A percentile compares a stretch with the other conserved stretches of the same genome.
phyloP scores from a whole-genome alignment of 2,329 filamentous ascomycete species.

The Apiospora rasikravindrae region DNA sequence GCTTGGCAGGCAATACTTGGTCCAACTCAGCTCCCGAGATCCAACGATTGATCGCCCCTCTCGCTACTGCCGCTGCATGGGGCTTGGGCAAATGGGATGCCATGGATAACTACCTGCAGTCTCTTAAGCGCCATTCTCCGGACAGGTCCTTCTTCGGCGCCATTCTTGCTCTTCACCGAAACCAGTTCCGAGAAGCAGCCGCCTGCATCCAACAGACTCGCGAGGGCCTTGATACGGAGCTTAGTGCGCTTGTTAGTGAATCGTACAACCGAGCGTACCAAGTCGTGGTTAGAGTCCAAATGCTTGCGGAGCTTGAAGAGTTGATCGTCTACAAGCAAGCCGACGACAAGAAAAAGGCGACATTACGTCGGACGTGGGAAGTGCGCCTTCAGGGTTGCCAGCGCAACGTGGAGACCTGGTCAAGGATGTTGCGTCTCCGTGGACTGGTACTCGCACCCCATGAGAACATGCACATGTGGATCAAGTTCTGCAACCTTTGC shows the following conservation, averaged over 20 bases:
- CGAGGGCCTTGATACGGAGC: conserved; percentile 91
- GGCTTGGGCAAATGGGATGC: conserved; percentile 95
- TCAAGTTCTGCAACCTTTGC: conserved; percentile 98
- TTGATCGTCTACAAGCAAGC: conserved; percentile 98
- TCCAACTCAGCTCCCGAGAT: conserved; percentile 86
- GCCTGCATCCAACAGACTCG: conserved; percentile 88
- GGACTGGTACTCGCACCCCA: conserved; percentile 88
- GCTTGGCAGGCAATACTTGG: conserved; percentile 92
- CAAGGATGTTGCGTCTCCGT: conserved; percentile 94
- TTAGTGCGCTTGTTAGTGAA: conserved; percentile 95
- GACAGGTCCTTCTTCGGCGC: conserved; percentile 98
- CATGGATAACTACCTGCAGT: conserved; percentile 96
- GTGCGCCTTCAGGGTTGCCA: conserved; percentile 93
- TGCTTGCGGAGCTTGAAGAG: conserved; percentile 98
- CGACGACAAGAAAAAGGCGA: conserved; percentile 84
- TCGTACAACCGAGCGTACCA: conserved; percentile 98
- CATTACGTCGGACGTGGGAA: conserved; percentile 95
- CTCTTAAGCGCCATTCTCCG: conserved; percentile 92
- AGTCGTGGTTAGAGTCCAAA: conserved; percentile 97
- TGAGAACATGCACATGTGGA: conserved; percentile 99
- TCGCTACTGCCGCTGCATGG: conserved; percentile 96
- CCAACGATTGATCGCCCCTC: conserved; percentile 86
- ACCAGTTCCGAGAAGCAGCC: conserved; percentile 92
- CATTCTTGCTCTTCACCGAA: conserved; percentile 91
- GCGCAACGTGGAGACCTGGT: conserved; percentile 97